Conservation (phyloP, 2,329 filamentous ascomycete species). For the Phyllosticta citriasiana region DNA sequence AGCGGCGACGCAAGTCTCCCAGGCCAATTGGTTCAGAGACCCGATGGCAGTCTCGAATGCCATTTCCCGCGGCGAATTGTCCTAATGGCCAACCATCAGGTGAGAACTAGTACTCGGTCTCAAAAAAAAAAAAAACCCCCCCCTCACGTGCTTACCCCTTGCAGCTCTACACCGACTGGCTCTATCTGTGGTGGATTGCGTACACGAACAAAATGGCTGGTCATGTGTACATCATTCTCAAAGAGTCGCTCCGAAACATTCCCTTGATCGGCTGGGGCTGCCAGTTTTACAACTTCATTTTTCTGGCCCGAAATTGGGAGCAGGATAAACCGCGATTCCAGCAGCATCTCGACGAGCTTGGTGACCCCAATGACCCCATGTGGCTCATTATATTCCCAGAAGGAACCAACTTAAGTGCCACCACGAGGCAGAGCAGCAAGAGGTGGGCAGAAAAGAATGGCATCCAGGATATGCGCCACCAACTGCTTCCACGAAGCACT, state of each 20-base stretch:
- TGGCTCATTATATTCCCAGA: constrained; percentile 85
- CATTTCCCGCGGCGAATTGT: constrained; percentile 73
- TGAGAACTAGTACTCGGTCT: constrained; percentile 1
- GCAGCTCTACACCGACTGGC: constrained; percentile 77
- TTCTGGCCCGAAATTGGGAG: constrained; percentile 82
- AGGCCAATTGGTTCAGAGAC: constrained; percentile 59
- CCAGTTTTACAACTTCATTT: constrained; percentile 83
- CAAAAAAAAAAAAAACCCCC: not conserved
- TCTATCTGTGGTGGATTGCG: constrained; percentile 90
- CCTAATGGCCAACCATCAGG: constrained; percentile 77
- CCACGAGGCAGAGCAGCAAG: constrained; percentile 60
- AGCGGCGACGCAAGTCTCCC: constrained; percentile 74
- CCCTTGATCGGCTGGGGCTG: constrained; percentile 72
- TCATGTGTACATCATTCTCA: constrained; percentile 81
- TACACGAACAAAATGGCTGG: constrained; percentile 79
- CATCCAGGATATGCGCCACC: constrained; percentile 60
- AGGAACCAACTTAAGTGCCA: constrained; percentile 68
- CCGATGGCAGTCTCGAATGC: constrained; percentile 66
- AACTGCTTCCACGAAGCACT: constrained; percentile 69
- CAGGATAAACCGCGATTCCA: constrained; percentile 67
- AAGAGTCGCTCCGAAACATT: constrained; percentile 74
- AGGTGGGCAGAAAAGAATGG: constrained; percentile 69
- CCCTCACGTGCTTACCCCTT: constrained; percentile 1
- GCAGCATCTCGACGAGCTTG: constrained; percentile 61
- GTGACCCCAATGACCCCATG: constrained; percentile 65